These are phyloP conservation scores for Eutrema japonicum DNA, from an alignment of 345 rosid species.

Conservation along the genomic window DNA sequence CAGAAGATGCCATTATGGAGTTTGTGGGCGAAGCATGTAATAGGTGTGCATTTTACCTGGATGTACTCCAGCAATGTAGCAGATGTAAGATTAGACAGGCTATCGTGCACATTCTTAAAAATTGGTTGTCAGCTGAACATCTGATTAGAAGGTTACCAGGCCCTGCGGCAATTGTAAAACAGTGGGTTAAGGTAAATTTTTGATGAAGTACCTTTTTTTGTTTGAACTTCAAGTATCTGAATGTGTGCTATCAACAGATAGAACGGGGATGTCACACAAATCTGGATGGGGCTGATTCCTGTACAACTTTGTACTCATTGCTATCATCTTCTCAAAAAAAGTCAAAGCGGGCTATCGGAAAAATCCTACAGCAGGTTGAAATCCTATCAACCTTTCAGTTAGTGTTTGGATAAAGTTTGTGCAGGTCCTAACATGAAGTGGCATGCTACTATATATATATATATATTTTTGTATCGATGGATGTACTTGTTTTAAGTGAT, in stretches of 20 bases:
- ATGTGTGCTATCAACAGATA: slow-evolving; percentile 56
- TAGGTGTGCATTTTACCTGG: slow-evolving; percentile 72
- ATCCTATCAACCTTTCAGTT: slow-evolving; percentile 24
- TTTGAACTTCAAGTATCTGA: slow-evolving; percentile 43
- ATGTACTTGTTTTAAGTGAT: slow-evolving; percentile 16
- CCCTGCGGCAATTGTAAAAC: slow-evolving; percentile 75
- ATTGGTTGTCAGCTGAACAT: slow-evolving; percentile 68
- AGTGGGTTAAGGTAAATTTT: slow-evolving; percentile 88
- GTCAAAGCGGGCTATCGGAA: slow-evolving; percentile 54
- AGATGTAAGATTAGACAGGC: slow-evolving; percentile 48
- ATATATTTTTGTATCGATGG: neutral
- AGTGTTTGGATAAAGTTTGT: slow-evolving; percentile 2
- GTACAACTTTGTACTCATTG: slow-evolving; percentile 56
- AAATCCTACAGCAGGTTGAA: slow-evolving; percentile 83
- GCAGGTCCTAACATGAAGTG: slow-evolving; percentile 12
- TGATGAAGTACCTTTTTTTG: slow-evolving; percentile 16
- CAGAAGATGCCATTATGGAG: slow-evolving; percentile 60
- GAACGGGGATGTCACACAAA: slow-evolving; percentile 52
- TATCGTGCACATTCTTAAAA: slow-evolving; percentile 56
- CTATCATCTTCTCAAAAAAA: slow-evolving; percentile 54
- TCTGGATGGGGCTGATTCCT: slow-evolving; percentile 43
- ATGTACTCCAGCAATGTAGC: slow-evolving; percentile 68
- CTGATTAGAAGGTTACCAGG: slow-evolving; percentile 55
- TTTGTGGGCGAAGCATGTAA: slow-evolving; percentile 62
- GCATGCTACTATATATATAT: slow-evolving; percentile 8